Conservation (phyloP, 768 basidiomycete species). For the Pulveroboletus frians region DNA sequence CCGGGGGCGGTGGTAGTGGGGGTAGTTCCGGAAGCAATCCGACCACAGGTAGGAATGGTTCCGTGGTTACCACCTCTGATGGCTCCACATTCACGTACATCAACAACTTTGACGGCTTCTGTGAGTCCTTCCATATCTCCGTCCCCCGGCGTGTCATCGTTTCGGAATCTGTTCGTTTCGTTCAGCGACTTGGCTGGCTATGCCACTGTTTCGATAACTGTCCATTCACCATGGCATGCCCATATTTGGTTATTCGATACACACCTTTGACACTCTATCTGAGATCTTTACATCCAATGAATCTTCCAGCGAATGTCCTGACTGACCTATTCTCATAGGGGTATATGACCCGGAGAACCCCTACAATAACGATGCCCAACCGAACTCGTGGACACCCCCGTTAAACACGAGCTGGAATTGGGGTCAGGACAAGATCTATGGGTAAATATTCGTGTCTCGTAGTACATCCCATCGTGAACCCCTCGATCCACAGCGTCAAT, state of each 20-base stretch:
- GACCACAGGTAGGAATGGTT: constrained; percentile 62
- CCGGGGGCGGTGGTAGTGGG: neutral
- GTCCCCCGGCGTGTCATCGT: neutral
- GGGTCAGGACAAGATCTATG: constrained; percentile 55
- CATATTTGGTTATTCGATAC: neutral
- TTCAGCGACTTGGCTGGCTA: neutral
- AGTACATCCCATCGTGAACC: constrained; percentile 3
- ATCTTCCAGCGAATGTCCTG: neutral
- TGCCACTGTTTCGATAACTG: neutral
- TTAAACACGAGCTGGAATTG: constrained; percentile 73
- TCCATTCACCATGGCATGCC: neutral
- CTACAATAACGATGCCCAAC: constrained; percentile 66
- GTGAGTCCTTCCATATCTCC: constrained; percentile 35
- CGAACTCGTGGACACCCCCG: constrained; percentile 77
- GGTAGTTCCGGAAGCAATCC: constrained; percentile 3
- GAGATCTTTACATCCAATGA: neutral
- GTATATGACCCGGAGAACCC: constrained; percentile 64
- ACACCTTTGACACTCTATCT: neutral
- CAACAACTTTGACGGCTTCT: constrained; percentile 73
- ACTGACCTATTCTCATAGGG: constrained; percentile 38
- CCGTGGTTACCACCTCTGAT: constrained; percentile 54
- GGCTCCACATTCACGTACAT: constrained; percentile 72
- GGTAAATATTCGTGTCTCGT: constrained; percentile 36
- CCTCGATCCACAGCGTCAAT: constrained; percentile 46
- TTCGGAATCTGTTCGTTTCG: neutral